Base-by-base conservation (phyloP, 352 stramenopile species). In the Pythium sp. region DNA sequence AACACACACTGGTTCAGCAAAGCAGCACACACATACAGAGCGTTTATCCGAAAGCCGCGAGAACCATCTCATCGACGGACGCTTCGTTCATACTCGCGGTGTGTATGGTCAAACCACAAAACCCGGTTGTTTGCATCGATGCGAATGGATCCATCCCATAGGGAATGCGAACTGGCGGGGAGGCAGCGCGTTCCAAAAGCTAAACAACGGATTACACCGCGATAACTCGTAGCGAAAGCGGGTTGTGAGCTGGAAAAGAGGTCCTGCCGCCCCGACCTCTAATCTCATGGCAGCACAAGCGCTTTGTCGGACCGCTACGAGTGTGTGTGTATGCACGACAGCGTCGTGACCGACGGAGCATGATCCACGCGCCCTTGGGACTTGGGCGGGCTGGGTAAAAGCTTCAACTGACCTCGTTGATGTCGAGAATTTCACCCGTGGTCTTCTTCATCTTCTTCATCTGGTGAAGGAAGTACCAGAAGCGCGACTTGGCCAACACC, bases 381-480 rank as follows among this genome's bases (percentile, higher is more conserved):
- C 14, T 43, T 18, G 38, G 38, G 38, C 12, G 15, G 38, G 38
- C 1, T 7, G 38, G 7, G 4, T 58, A 7, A 22, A 18, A n/a
- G 22, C 34, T 18, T 65, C 58, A 77, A 92, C 87, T 74, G 69
- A 98, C 92, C 92, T 99, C 97, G 79, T 99, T 98, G 72, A 99
- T 86, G 84, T 99, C 95, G 63, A 99, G 85, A 81, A 99, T 99
- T 85, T 99, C 97, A 80, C 98, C 98, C 60, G 98, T 99, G 64
- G 97, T 99, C 93, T 99, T 99, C 95, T 99, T 99, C 97, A 99
- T 99, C 92, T 99, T 99, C 76, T 98, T 96, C 90, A 99, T 99
- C 90, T 99, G 97, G 84, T 99, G 97, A 78, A 99, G 96, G 88
- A 99, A 99, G 90, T 99, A 99, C 98, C 98, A 99, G 92, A 99